Base-by-base conservation (phyloP, 2,329 filamentous ascomycete genomes). In the Endothia cerciana region DNA sequence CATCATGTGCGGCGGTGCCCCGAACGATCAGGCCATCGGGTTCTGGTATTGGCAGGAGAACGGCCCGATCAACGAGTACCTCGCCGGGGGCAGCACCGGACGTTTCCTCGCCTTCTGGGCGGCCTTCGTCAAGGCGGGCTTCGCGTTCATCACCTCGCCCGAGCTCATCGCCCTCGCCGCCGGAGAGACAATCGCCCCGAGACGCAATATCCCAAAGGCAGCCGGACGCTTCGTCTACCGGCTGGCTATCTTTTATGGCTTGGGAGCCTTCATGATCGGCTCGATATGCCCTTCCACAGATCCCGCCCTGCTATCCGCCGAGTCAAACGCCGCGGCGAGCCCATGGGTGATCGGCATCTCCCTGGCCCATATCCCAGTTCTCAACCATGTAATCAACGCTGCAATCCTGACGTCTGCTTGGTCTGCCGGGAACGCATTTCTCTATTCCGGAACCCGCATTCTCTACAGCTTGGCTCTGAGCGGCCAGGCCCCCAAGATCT, bases 301-400 rank as follows among this genome's bases (percentile, higher is more conserved):
- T 71, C 69, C 78, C 0, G 62, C 62, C 8, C 82, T 94, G 69
- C 82, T 88, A 3, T 79, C 78, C 41, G 83, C 81, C 59, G 83
- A 83, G 1, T 88, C 88, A 70, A 80, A 85, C 71, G 87, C 87
- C 10, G 83, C 82, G 10, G 84, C 87, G 1, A 89, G 85, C 40
- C 88, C 88, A 1, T 87, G 89, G 75, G 86, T 88, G 60, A 85
- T 88, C 69, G 89, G 89, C 40, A 92, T 92, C 77, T 83, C 88
- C 73, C 80, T 85, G 28, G 82, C 89, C 5, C 83, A 86, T 13
- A 92, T 94, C 71, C 77, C 79, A 2, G 84, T 82, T 1, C 82
- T 92, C 2, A 86, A 89, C 71, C 85, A 85, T 68, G 82, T 91
- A 70, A 88, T 91, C 78, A 91, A 92, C 73, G 88, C 83, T 41